Conservation (phyloP, 208 protist genomes). For the Trichomonas gallinae region DNA sequence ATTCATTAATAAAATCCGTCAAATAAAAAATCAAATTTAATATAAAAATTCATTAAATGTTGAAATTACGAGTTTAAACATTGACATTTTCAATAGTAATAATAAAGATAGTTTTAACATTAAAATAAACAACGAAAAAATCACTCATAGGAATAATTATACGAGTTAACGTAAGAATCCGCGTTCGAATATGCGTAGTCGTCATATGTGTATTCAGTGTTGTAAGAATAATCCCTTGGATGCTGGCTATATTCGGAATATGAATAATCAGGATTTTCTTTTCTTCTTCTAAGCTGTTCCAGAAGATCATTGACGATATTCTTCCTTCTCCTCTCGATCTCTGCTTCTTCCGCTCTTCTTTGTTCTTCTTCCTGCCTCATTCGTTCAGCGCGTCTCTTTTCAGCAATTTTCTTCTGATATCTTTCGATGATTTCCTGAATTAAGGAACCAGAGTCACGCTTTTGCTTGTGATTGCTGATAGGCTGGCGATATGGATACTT, state of each 20-base stretch:
- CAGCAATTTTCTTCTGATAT: neutral
- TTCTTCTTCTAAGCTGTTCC: neutral
- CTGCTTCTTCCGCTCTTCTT: neutral
- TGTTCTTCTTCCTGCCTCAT: neutral
- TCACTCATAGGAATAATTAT: too few species aligned
- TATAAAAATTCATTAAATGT: too few species aligned
- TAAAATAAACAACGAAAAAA: too few species aligned
- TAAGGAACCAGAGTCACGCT: neutral
- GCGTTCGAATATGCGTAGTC: neutral
- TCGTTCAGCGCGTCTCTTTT: neutral
- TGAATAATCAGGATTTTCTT: neutral
- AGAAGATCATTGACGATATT: neutral
- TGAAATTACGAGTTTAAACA: too few species aligned
- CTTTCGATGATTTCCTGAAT: neutral
- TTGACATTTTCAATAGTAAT: too few species aligned
- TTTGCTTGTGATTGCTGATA: neutral
- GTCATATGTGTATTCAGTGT: neutral
- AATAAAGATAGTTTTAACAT: too few species aligned
- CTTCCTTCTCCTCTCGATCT: neutral
- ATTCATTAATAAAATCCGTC: too few species aligned
- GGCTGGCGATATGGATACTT: neutral
- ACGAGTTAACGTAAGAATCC: too few species aligned
- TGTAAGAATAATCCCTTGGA: neutral
- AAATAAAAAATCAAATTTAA: too few species aligned
- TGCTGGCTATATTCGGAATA: neutral